A percentile compares a stretch with the other conserved stretches of the same genome.
phyloP scores from a whole-genome alignment of 2,329 filamentous ascomycete genomes.

The Calonectria pseudoturangicola region DNA sequence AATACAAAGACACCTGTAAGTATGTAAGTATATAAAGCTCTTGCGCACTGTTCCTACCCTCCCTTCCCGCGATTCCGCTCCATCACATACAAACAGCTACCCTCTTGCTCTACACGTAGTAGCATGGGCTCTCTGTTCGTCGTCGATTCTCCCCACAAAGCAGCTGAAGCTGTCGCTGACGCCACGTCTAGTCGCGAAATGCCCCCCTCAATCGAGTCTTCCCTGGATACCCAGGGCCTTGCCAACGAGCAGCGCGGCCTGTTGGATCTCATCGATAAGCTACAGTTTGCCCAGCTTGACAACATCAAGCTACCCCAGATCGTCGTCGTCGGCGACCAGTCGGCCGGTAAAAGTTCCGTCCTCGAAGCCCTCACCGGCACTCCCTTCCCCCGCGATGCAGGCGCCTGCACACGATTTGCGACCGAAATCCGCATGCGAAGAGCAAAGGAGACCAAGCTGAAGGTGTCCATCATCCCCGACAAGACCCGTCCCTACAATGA shows the following conservation, averaged over 20 bases:
- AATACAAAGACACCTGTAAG: constrained; percentile 33
- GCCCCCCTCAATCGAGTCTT: constrained; percentile 67
- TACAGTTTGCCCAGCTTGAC: constrained; percentile 72
- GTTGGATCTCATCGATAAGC: constrained; percentile 74
- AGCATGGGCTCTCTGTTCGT: constrained; percentile 56
- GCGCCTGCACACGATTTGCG: constrained; percentile 77
- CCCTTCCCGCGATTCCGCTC: not conserved
- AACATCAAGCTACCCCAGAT: constrained; percentile 75
- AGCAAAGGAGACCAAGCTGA: constrained; percentile 65
- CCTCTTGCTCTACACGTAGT: constrained; percentile 19
- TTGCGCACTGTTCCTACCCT: not conserved
- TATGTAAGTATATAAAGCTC: constrained; percentile 25
- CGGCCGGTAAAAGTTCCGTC: constrained; percentile 78
- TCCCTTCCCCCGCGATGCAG: constrained; percentile 75
- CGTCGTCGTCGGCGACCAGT: constrained; percentile 79
- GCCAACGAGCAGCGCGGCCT: constrained; percentile 73
- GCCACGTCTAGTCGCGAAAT: constrained; percentile 55
- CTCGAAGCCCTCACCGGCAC: constrained; percentile 79
- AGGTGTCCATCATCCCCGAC: constrained; percentile 74
- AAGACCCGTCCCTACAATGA: constrained; percentile 67
- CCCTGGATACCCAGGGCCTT: constrained; percentile 69
- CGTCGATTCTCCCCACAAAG: constrained; percentile 45
- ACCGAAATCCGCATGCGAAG: constrained; percentile 75
- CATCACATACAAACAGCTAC: constrained; percentile 8
- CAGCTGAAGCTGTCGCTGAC: constrained; percentile 52